Evolutionary conservation across 2,329 filamentous ascomycete genomes (phyloP).

Genomic region (Alternaria sp.): DNA sequence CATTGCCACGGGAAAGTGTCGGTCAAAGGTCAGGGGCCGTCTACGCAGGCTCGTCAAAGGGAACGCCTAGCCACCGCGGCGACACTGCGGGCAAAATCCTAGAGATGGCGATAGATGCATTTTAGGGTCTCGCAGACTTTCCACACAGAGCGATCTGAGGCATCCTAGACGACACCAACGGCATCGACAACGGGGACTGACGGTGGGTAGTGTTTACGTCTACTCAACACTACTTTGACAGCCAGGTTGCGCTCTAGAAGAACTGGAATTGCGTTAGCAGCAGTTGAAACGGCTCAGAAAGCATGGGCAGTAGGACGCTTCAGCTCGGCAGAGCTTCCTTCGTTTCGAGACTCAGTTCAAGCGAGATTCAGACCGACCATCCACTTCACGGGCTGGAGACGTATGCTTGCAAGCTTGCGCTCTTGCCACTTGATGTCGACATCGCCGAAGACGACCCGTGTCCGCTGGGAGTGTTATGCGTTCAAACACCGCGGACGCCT

Average conservation of each 20-base stretch:
- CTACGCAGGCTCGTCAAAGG: slow-evolving; percentile 1
- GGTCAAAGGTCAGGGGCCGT: slow-evolving; percentile 2
- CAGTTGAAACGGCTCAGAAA: slow-evolving; percentile 4
- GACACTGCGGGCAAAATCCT: slow-evolving; percentile 7
- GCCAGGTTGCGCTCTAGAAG: slow-evolving; percentile 2
- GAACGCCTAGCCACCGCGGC: slow-evolving; percentile 9
- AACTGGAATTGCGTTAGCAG: slow-evolving; percentile 5
- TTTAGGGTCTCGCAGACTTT: slow-evolving; percentile 9
- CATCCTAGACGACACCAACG: slow-evolving; percentile 6
- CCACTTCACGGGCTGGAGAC: neutral
- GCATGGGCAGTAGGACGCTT: neutral
- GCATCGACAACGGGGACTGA: neutral
- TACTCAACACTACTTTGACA: neutral
- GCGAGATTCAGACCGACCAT: neutral
- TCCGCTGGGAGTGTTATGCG: slow-evolving; percentile 2
- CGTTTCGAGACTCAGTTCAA: slow-evolving; percentile 1
- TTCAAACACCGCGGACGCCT: neutral
- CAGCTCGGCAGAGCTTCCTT: slow-evolving; percentile 9
- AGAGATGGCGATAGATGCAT: slow-evolving; percentile 8
- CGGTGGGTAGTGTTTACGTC: neutral
- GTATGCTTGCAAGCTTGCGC: slow-evolving; percentile 4
- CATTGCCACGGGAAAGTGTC: slow-evolving; percentile 8
- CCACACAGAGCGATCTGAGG: neutral
- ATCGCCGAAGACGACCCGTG: slow-evolving; percentile 2
- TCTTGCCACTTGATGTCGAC: slow-evolving; percentile 7